phyloP scores from a whole-genome alignment of 257 asterid species.

The Vinca minor region DNA sequence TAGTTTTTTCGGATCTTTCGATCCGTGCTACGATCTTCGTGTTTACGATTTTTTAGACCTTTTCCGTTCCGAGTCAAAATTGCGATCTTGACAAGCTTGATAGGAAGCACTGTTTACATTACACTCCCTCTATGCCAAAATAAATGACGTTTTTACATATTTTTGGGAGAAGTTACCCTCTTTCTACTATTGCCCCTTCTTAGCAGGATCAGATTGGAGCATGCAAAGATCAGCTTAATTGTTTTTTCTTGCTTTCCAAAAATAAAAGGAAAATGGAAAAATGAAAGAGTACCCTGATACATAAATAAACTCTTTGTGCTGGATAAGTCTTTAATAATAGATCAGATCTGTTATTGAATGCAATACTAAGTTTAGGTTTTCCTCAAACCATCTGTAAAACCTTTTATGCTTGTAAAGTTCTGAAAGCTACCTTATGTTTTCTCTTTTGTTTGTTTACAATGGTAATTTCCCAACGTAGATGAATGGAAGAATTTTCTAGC shows the following conservation, averaged over 20 bases:
- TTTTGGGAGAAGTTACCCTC: too few species aligned
- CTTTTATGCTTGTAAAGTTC: not conserved
- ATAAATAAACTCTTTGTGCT: not conserved
- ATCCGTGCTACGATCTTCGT: too few species aligned
- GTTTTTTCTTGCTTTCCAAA: not conserved
- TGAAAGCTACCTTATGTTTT: not conserved
- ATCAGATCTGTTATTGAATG: not conserved
- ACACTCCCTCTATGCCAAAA: too few species aligned
- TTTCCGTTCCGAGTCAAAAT: too few species aligned
- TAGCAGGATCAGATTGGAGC: not conserved
- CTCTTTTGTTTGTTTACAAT: not conserved
- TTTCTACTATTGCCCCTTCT: too few species aligned
- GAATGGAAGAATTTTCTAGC: slow-evolving; percentile 95
- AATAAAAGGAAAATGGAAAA: too few species aligned
- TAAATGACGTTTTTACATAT: too few species aligned
- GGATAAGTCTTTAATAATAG: not conserved
- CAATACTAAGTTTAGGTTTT: not conserved
- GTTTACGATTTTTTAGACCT: too few species aligned
- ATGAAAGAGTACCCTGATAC: too few species aligned
- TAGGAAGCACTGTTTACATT: too few species aligned
- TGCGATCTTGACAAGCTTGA: too few species aligned
- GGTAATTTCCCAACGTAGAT: slow-evolving; percentile 36
- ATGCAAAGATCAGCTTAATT: not conserved
- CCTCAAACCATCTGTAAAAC: not conserved
- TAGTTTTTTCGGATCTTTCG: too few species aligned